Evolutionary conservation across 169 alveolate genomes (phyloP), one percentile per base, ranked within the genome.

Genomic region (Eimeria maxima): DNA sequence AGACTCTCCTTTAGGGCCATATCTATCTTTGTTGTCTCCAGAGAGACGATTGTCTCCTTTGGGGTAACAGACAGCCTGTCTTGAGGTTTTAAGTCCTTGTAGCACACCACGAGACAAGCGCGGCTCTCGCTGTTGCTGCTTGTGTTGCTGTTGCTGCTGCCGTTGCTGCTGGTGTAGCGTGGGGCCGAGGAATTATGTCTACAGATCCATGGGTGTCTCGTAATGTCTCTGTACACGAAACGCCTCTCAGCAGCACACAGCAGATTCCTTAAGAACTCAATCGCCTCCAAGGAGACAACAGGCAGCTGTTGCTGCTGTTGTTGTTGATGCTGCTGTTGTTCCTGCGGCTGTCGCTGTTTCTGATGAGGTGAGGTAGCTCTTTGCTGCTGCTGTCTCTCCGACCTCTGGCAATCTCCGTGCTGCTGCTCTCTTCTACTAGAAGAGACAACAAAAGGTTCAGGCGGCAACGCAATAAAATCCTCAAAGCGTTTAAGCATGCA

Each of bases 251-350:
- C 67, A 8, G 29, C 88, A 50, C 88, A 78, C 67, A 78, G 60
- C 55, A 78, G 65, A 22, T 78, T 78, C 14, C 65, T 8, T 53
- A 78, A 24, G 88, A 78, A 50, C 33, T 78, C 88, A 5, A 78
- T 67, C 45, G 88, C 88, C 88, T 78, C 88, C 60, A 27, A 16
- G 63, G 88, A 78, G 29, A 78, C 63, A n/a, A 16, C 88, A 4
- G 65, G 53, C 42, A 3, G 42, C 55, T 44, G 45, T 2, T 38
- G 42, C 65, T 45, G 65, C 63, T 45, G 65, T 24, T 50, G 53
- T 0, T 16, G 0, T 42, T 18, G 29, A 29, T 42, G n/a, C 42
- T 38, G 47, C 47, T 3, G 53, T 1, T 24, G 42, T 14, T 10
- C 18, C 53, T n/a, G 20, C 47, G 6, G 50, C 47, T 38, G 81